Conservation (phyloP, 2,329 filamentous ascomycete species). For the Fonsecaea pedrosoi region DNA sequence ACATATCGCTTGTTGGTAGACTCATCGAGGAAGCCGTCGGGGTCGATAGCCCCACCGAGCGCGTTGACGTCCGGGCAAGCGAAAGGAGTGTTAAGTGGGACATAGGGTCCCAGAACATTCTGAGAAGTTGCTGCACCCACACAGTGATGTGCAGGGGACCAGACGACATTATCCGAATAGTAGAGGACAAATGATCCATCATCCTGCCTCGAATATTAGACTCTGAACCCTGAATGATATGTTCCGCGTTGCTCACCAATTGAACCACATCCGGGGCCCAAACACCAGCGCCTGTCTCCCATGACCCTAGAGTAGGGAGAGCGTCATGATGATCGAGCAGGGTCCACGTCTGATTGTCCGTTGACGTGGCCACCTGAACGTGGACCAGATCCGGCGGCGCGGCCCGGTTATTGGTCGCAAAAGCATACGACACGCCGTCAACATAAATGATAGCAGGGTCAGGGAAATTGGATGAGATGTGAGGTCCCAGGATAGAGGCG, state of each 20-base stretch:
- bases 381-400: slow-evolving; percentile 40
- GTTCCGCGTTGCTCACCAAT: slow-evolving; percentile 46
- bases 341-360: slow-evolving; percentile 57
- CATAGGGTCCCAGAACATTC: slow-evolving; percentile 60
- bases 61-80: slow-evolving; percentile 55
- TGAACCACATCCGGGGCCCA: slow-evolving; percentile 68
- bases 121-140: slow-evolving; percentile 63
- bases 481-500: slow-evolving; percentile 39
- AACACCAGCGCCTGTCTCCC: slow-evolving; percentile 62
- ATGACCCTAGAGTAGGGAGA: slow-evolving; percentile 59
- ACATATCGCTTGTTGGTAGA: slow-evolving; percentile 62
- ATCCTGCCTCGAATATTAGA: slow-evolving; percentile 38
- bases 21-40: slow-evolving; percentile 64
- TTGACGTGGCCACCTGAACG: slow-evolving; percentile 62
- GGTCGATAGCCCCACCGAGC: slow-evolving; percentile 68
- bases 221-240: neutral
- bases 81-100: slow-evolving; percentile 55
- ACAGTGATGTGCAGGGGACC: slow-evolving; percentile 57
- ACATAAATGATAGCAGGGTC: slow-evolving; percentile 57
- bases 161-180: slow-evolving; percentile 54
- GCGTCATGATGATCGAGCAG: slow-evolving; percentile 60
- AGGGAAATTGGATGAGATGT: slow-evolving; percentile 49
- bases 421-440: slow-evolving; percentile 63
- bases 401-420: slow-evolving; percentile 61
- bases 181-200: slow-evolving; percentile 66